A percentile compares a stretch with the other conserved stretches of the same genome.
phyloP scores from a whole-genome alignment of 768 basidiomycete species.

The Gelatoporia subvermispora region DNA sequence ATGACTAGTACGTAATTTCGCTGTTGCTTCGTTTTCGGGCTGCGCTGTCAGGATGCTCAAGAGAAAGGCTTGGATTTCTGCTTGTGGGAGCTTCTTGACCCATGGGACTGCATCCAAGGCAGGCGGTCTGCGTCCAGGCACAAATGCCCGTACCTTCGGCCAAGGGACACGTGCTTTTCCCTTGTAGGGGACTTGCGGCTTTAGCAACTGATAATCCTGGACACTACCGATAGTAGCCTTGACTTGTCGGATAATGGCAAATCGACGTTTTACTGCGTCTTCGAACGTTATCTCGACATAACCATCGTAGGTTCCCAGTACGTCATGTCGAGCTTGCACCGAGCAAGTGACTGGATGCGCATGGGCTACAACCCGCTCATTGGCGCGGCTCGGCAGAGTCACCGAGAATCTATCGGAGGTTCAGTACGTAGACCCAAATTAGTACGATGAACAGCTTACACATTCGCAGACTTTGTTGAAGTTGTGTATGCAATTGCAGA shows the following conservation, averaged over 20 bases:
- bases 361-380: background rate
- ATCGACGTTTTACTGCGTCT: background rate
- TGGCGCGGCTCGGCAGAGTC: too few species aligned
- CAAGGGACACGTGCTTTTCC: background rate
- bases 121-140: slow-evolving; percentile 2
- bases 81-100: slow-evolving; percentile 10
- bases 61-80: slow-evolving; percentile 4
- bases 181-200: background rate
- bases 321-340: slow-evolving; percentile 13
- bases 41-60: background rate
- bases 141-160: background rate
- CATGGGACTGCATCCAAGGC: slow-evolving; percentile 13
- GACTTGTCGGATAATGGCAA: slow-evolving; percentile 1
- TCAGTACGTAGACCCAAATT: too few species aligned
- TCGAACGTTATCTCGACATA: slow-evolving; percentile 50
- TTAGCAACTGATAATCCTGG: background rate
- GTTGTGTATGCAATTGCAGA: slow-evolving; percentile 1
- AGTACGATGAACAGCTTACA: slow-evolving; percentile 2
- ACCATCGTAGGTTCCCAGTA: slow-evolving; percentile 45
- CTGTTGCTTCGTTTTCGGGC: too few species aligned
- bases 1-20: too few species aligned
- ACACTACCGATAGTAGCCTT: slow-evolving; percentile 2
- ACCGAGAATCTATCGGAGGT: background rate
- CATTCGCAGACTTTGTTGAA: background rate
- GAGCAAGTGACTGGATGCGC: background rate